Percentiles rank a stretch among this genome's conserved stretches.
These are phyloP conservation scores for Terfezia claveryi DNA, from an alignment of 495 filamentous ascomycete species.

Conservation along the genomic window DNA sequence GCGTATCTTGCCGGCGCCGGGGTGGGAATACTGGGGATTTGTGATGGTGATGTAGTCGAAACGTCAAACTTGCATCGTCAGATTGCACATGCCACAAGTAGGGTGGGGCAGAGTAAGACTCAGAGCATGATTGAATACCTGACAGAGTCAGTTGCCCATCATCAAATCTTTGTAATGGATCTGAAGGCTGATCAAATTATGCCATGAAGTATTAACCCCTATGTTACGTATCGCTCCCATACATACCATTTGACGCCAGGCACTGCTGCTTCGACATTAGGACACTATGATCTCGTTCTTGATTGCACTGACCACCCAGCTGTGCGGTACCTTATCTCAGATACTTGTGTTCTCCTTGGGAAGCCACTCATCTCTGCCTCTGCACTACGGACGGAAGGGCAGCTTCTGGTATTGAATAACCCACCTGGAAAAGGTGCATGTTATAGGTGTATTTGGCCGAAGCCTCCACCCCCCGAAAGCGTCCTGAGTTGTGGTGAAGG, in stretches of 20 bases:
- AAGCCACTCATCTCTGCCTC: conserved; percentile 79
- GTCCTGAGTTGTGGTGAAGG: conserved; percentile 74
- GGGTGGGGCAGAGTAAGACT: conserved; percentile 62
- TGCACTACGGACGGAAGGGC: conserved; percentile 66
- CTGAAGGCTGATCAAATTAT: not conserved
- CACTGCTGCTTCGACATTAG: conserved; percentile 41
- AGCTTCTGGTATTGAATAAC: conserved; percentile 64
- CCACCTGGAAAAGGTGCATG: conserved; percentile 44
- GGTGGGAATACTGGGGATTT: conserved; percentile 58
- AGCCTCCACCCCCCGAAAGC: conserved; percentile 57
- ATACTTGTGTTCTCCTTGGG: conserved; percentile 53
- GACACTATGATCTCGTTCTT: conserved; percentile 49
- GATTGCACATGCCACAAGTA: conserved; percentile 48
- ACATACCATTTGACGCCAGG: conserved; percentile 36
- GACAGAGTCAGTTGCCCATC: conserved; percentile 27
- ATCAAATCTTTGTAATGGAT: too few relatives aligned
- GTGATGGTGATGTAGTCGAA: conserved; percentile 78
- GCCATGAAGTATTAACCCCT: conserved; percentile 38
- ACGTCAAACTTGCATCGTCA: conserved; percentile 84
- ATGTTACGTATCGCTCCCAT: conserved; percentile 39
- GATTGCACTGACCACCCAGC: conserved; percentile 90
- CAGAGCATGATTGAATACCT: conserved; percentile 52
- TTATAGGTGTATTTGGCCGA: conserved; percentile 82
- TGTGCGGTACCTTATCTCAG: conserved; percentile 80
- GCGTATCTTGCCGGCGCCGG: conserved; percentile 77